Base-by-base conservation (phyloP, 208 protist species). In the Trichomonas gallinae region DNA sequence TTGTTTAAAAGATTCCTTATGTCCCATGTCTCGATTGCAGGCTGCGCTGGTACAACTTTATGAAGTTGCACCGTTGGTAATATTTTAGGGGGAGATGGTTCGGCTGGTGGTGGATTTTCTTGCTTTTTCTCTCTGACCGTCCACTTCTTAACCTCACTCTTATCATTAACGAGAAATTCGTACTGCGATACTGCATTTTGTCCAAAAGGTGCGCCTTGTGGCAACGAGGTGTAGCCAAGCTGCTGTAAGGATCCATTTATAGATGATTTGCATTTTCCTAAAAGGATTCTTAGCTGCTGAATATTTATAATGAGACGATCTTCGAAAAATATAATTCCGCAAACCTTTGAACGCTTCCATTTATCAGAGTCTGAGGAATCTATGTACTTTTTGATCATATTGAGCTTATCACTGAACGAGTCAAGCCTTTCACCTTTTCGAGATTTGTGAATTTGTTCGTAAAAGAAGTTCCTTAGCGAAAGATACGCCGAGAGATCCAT, bases 311-410 rank as follows among this genome's bases (percentile, higher is more conserved):
- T 44, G 2, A 93, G n/a, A 38, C 15, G 3, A 21, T 48, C 26
- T 34, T 23, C 15, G 2, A 93, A 40, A 26, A 93, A 93, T 34
- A 93, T n/a, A 26, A 93, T 51, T 2, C 87, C 87, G 31, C 87
- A 93, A 51, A 93, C 87, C 17, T 48, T 93, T 48, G 44, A 93
- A 48, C 87, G 42, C 45, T 93, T 93, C 87, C 87, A 93, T n/a
- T 93, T 44, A 93, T 93, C n/a, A 34, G 17, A 9, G 11, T 93
- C 87, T 38, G 40, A 23, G 36, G 15, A 48, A 48, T 93, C 87
- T 4, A 93, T 58, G 26, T 48, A 93, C 15, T 51, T 51, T 51
- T 38, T 93, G 31, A 93, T 93, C 46, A 48, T 23, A 17, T 93
- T 93, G 2, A 93, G 40, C n/a, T 51, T 93, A 4, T 51, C 44